phyloP scores from a whole-genome alignment of 139 green algal species.

The Chlamydomonas sphaeroides region DNA sequence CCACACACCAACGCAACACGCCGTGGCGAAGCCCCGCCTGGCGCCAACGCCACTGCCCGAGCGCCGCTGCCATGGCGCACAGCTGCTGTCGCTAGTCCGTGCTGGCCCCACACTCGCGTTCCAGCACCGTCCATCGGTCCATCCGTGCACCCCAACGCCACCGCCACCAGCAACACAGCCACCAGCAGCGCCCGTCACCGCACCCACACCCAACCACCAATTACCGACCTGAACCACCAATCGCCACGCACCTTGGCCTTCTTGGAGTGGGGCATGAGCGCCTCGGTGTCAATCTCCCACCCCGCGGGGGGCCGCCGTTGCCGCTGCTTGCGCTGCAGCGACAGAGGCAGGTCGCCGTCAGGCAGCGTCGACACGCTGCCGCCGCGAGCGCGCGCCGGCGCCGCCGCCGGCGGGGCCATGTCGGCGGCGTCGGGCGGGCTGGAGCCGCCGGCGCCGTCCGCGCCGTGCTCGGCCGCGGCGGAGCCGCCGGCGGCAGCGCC shows the following conservation, averaged over 20 bases:
- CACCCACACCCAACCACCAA: too few species aligned
- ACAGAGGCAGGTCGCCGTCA: not conserved
- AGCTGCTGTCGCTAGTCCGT: too few species aligned
- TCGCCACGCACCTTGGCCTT: slow-evolving; percentile 11
- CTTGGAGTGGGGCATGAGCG: not conserved
- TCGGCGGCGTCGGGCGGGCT: not conserved
- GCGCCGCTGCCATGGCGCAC: too few species aligned
- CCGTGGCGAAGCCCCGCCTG: not conserved
- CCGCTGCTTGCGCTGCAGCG: slow-evolving; percentile 34
- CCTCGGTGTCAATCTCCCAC: slow-evolving; percentile 14
- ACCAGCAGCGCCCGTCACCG: too few species aligned
- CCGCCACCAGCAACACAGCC: too few species aligned
- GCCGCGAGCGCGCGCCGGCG: not conserved
- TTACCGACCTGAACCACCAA: too few species aligned
- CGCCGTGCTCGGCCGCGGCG: not conserved
- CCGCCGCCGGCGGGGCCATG: not conserved
- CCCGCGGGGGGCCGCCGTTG: slow-evolving; percentile 9
- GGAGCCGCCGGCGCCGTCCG: not conserved
- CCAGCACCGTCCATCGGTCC: too few species aligned
- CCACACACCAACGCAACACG: too few species aligned
- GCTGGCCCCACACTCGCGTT: too few species aligned
- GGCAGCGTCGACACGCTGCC: not conserved
- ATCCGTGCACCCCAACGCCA: too few species aligned
- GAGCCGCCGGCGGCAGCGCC: not conserved
- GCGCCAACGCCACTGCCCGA: too few species aligned